Evolutionary conservation across 2,329 filamentous ascomycete genomes (phyloP).

Genomic region (Cadophora luteo-olivacea): DNA sequence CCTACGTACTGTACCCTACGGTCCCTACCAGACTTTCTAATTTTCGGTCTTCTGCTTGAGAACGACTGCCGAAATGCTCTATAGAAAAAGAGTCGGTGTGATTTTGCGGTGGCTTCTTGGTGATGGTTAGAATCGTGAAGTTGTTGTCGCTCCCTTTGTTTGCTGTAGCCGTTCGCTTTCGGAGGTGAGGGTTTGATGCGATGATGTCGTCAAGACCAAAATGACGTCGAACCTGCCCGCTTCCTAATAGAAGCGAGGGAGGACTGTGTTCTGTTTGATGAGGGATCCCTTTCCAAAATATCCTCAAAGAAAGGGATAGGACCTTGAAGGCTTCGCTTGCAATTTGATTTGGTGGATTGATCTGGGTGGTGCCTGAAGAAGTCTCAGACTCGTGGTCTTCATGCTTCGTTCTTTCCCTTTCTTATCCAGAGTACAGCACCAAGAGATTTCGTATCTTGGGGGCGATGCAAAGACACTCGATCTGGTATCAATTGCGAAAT

Average conservation of each 20-base stretch:
- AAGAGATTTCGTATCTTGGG: not conserved
- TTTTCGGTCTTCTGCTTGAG: not conserved
- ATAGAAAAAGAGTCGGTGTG: not conserved
- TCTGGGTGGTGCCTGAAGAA: not conserved
- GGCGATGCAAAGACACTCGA: not conserved
- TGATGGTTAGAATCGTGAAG: constrained; percentile 1
- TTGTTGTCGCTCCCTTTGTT: not conserved
- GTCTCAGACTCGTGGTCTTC: not conserved
- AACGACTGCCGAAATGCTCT: not conserved
- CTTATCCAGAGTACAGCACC: not conserved
- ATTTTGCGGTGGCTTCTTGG: not conserved
- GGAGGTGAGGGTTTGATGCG: not conserved
- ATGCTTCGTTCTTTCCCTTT: not conserved
- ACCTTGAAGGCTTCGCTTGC: not conserved
- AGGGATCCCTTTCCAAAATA: not conserved
- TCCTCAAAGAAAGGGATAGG: not conserved
- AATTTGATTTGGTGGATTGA: not conserved
- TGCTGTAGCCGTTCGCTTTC: not conserved
- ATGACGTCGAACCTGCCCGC: constrained; percentile 11
- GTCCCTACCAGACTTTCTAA: not conserved
- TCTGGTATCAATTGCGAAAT: not conserved
- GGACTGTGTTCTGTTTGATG: not conserved
- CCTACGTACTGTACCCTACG: not conserved
- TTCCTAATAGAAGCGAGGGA: constrained; percentile 5
- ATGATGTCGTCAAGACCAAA: constrained; percentile 7